Evolutionary conservation across 2,329 filamentous ascomycete genomes (phyloP).

Genomic region (Paecilomyces variotii): DNA sequence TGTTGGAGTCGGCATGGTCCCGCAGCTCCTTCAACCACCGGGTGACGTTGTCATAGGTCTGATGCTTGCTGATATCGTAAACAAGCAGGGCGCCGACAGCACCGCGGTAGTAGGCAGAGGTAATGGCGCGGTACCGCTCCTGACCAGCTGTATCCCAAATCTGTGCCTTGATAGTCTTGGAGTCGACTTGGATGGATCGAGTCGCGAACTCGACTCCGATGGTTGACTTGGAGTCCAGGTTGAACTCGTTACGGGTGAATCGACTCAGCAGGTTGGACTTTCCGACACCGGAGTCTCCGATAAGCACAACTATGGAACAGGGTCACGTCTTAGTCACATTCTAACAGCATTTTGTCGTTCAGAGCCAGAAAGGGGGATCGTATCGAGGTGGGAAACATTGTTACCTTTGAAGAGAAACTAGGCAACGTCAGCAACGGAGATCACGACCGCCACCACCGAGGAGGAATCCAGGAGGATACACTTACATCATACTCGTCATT

Average conservation of each 20-base stretch:
- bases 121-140: constrained; percentile 98
- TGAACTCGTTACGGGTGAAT: constrained; percentile 99
- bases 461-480: constrained; percentile 10
- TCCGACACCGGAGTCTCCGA: constrained; percentile 98
- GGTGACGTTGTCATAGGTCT: constrained; percentile 98
- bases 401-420: constrained; percentile 99
- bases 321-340: constrained; percentile 11
- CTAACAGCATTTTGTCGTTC: constrained; percentile 1
- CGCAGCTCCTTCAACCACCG: constrained; percentile 98
- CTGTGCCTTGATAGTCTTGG: constrained; percentile 99
- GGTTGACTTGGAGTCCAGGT: constrained; percentile 98
- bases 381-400: constrained; percentile 17
- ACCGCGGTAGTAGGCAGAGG: constrained; percentile 96
- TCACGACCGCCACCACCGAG: background rate
- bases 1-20: constrained; percentile 96
- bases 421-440: constrained; percentile 22
- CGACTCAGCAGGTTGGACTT: constrained; percentile 99
- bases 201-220: constrained; percentile 99
- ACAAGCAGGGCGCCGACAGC: constrained; percentile 95
- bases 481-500: constrained; percentile 99
- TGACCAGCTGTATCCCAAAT: constrained; percentile 99
- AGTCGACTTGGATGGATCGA: constrained; percentile 95
- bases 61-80: constrained; percentile 99
- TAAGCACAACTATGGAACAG: constrained; percentile 70
- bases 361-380: constrained; percentile 11